Evolutionary conservation across 192 early-diverging fungal species (phyloP), one percentile per base, ranked within the genome.

Genomic region (Endogone sp.): DNA sequence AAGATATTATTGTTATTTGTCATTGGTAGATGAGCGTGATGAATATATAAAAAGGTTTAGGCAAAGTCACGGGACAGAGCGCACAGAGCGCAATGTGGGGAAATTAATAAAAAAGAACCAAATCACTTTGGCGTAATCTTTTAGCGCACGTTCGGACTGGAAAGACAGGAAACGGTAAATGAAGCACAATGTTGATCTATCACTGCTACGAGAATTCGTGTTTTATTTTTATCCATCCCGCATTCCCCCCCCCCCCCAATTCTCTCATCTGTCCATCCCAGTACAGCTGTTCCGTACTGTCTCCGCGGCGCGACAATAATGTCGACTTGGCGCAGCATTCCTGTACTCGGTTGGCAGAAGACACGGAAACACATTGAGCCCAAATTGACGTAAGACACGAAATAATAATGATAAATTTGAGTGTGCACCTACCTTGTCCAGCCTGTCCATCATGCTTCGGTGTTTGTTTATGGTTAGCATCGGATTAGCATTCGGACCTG

Each of bases 321-420:
- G 44, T 78, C 76, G 2, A 78, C 66, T 60, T 78, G 76, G 9
- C 76, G 57, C 25, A 31, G 23, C n/a, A 78, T 63, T 44, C 58
- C 21, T 10, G 66, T 56, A 21, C 68, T 70, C 24, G 71, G 76
- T 24, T 78, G 76, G 6, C 65, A 56, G 65, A 78, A 78, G 3
- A 71, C 71, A 59, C 56, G 59, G 70, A 73, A 70, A 29, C 75
- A 77, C 67, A n/a, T n/a, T n/a, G n/a, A n/a, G n/a, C n/a, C n/a
- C n/a, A n/a, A 72, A 64, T 24, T 25, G 0, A 24, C 2, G 3
- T 23, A 23, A 44, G n/a, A n/a, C 4, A 63, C 27, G 0, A 25
- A 25, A 32, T 21, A 55, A 49, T 20, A 37, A 65, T 65, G 6
- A 55, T 23, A 2, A 44, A 65, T 13, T 25, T 21, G 2, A 6